Evolutionary conservation across 768 basidiomycete genomes (phyloP), one percentile per base, ranked within the genome.

Genomic region (Agrocybe praecox): DNA sequence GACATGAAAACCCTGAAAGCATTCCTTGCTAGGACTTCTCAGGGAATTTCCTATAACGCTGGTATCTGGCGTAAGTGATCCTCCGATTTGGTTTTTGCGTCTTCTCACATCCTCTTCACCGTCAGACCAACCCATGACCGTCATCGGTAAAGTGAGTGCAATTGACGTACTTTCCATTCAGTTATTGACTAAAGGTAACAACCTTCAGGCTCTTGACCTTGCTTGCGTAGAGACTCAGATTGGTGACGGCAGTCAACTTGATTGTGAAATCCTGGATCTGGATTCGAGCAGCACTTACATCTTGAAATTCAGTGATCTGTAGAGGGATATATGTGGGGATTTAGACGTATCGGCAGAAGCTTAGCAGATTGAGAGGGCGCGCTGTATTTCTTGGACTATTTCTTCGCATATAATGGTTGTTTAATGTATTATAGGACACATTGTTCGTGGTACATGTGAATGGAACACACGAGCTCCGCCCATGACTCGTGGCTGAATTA

Each of bases 201-300:
- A 5, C 26, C 26, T 18, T 34, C 6, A 93, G 89, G 69, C 77
- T 11, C 81, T 94, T 73, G 92, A 94, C 64, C 82, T 94, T 61
- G 80, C 92, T 9, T 98, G 96, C 66, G 84, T 98, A 9, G 96
- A 98, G 72, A 92, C 94, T 21, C 96, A 98, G 71, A 87, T 96
- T 52, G 94, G 94, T 6, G 82, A 91, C 55, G 90, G 90, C 1
- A 82, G 85, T 49, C 66, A 66, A 55, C 77, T 83, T 19, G 97
- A 99, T 71, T 98, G 96, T 69, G 94, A 99, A 72, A 83, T 98
- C 53, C 65, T 94, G 17, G 80, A 88, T 56, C 62, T 83, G 65
- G 76, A 79, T 57, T 63, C 52, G 11, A 69, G 69, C 44, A 62
- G 64, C 19, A 62, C 61, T 21, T 68, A 74, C 53, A 68, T 67